These are phyloP conservation scores for Tetracentron sinense DNA, from an alignment of 164 flowering plant species.

Conservation along the genomic window DNA sequence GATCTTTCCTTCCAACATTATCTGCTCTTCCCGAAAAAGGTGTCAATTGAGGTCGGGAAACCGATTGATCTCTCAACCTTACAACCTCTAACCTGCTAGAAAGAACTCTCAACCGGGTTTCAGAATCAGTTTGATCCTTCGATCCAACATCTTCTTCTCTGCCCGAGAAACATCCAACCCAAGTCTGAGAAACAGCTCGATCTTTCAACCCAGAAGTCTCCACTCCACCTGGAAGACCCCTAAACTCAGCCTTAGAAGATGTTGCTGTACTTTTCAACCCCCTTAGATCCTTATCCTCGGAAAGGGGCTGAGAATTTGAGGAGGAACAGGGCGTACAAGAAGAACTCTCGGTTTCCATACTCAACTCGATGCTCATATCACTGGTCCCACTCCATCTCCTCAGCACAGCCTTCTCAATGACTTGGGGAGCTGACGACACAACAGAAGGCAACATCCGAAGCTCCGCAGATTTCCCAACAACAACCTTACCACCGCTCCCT, in stretches of 20 bases:
- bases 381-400: constrained; percentile 96
- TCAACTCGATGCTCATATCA: constrained; percentile 77
- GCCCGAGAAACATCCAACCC: constrained; percentile 8
- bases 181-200: constrained; percentile 17
- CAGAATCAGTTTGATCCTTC: constrained; percentile 10
- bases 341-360: constrained; percentile 55
- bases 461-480: constrained; percentile 50
- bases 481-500: constrained; percentile 50
- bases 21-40: constrained; percentile 11
- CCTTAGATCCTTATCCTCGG: constrained; percentile 26
- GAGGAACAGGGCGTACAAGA: constrained; percentile 47
- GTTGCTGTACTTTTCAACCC: constrained; percentile 21
- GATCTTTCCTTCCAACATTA: constrained; percentile 15
- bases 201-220: constrained; percentile 29
- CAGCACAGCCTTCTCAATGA: constrained; percentile 59
- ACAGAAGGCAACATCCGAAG: constrained; percentile 74
- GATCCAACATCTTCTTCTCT: constrained; percentile 26
- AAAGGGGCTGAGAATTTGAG: constrained; percentile 29
- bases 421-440: constrained; percentile 38
- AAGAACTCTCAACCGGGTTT: constrained; percentile 6
- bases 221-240: constrained; percentile 14
- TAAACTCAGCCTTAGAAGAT: constrained; percentile 27
- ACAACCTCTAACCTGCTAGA: constrained; percentile 2
- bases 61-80: constrained; percentile 9
- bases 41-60: constrained; percentile 13